Conservation (phyloP, 1,284 basidiomycete genomes). For the Garcileccinum viscosum region DNA sequence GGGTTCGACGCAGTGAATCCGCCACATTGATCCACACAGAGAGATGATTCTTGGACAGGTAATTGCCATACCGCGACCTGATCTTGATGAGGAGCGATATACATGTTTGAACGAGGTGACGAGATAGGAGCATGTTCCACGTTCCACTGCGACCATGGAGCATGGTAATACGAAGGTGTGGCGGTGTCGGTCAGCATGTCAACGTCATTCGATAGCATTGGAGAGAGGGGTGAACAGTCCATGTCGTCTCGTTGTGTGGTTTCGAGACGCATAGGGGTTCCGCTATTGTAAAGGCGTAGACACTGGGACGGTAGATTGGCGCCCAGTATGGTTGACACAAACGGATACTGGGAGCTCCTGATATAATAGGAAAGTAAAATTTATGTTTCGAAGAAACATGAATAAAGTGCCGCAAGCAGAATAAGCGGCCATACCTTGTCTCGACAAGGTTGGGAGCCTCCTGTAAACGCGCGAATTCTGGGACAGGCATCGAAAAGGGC, state of each 20-base stretch:
- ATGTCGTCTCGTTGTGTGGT: slow-evolving; percentile 15
- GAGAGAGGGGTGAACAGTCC: slow-evolving; percentile 22
- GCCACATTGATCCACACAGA: background rate
- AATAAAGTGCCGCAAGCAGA: background rate
- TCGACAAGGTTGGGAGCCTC: background rate
- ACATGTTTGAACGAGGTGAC: slow-evolving; percentile 1
- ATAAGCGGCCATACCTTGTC: slow-evolving; percentile 2
- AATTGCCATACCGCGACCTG: slow-evolving; percentile 2
- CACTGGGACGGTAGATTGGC: background rate
- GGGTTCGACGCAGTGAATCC: background rate
- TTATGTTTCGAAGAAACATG: background rate
- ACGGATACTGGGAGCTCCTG: slow-evolving; percentile 2
- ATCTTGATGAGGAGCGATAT: background rate
- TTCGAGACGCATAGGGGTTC: background rate
- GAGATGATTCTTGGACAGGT: slow-evolving; percentile 4
- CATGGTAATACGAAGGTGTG: slow-evolving; percentile 4
- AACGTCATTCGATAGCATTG: slow-evolving; percentile 9
- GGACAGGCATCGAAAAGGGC: background rate
- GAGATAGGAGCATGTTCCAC: background rate
- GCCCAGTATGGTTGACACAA: background rate
- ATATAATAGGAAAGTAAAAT: background rate
- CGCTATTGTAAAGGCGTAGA: background rate
- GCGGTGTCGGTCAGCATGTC: slow-evolving; percentile 19
- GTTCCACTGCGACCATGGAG: slow-evolving; percentile 10
- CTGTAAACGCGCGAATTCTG: background rate